Base-by-base conservation (phyloP, 495 filamentous ascomycete genomes). In the Penicillium cinerascens region DNA sequence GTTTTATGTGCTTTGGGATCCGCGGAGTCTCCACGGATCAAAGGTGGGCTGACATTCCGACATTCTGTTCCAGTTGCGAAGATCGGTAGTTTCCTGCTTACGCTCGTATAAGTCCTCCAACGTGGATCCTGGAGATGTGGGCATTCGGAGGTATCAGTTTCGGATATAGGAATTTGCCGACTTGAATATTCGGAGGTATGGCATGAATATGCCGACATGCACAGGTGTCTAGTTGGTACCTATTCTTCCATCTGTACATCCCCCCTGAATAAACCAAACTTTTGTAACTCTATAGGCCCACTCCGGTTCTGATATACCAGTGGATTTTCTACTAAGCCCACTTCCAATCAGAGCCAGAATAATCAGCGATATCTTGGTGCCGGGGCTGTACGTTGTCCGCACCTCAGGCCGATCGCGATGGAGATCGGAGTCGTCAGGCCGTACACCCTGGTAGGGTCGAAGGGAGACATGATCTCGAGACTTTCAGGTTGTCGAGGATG, bases 361-460 rank as follows among this genome's bases (percentile, higher is more conserved):
- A 16, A 37, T 37, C 35, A 16, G 11, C 3, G 35, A 37, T 10
- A 37, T 10, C 35, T 37, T 37, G 11, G 63, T 66, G 11, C 55
- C 64, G 0, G 68, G 56, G 46, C 71, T 68, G 35, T 74, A 74
- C 3, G 67, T 74, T 5, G 64, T 70, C 6, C 71, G 61, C 33
- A 74, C 20, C 71, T 71, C 0, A 74, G 51, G 0, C 71, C 71
- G 43, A 72, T 67, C 11, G 71, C 71, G 35, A 74, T 74, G 8
- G 71, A 42, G 38, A 74, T 65, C 0, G 71, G 71, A 0, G 71
- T 74, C 0, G 71, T 74, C 6, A 74, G 36, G 0, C 71, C 71
- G 35, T 74, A 74, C 1, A 74, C 69, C 48, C 51, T 65, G 40
- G 33, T 58, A 9, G 67, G 49, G 49, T 75, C 46, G 53, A 72